phyloP scores from a whole-genome alignment of 148 eudicot genomes.

The Camellia lanceoleosa region DNA sequence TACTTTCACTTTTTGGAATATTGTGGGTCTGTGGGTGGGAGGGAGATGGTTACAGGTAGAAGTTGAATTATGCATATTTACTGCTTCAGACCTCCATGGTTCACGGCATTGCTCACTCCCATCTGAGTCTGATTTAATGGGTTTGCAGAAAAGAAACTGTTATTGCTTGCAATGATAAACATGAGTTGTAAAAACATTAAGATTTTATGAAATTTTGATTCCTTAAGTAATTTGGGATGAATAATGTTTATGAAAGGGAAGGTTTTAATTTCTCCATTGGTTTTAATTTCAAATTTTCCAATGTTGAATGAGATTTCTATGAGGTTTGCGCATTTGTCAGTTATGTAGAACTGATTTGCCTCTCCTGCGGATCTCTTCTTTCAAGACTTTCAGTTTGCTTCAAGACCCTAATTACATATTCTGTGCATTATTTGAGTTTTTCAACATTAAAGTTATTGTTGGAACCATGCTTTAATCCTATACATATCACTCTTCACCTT shows the following conservation, averaged over 20 bases:
- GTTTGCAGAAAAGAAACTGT: constrained; percentile 18
- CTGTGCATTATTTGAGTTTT: not conserved
- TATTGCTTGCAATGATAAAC: constrained; percentile 5
- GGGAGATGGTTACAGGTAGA: constrained; percentile 23
- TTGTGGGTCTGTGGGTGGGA: constrained; percentile 32
- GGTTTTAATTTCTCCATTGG: constrained; percentile 7
- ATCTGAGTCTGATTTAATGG: constrained; percentile 9
- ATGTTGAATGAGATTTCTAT: not conserved
- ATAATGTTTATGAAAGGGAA: constrained; percentile 2
- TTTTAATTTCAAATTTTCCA: not conserved
- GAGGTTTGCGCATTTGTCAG: not conserved
- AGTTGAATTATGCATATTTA: constrained; percentile 17
- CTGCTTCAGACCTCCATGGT: not conserved
- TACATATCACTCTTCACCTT: not conserved
- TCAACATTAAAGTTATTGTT: not conserved
- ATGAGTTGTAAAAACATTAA: constrained; percentile 10
- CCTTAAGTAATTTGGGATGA: constrained; percentile 6
- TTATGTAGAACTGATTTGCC: not conserved
- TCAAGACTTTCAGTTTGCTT: not conserved
- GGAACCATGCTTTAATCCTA: not conserved
- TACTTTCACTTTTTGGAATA: constrained; percentile 23
- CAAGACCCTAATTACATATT: not conserved
- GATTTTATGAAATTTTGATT: constrained; percentile 12
- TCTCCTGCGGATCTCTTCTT: not conserved
- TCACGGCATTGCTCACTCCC: constrained; percentile 7